Evolutionary conservation across 2,329 filamentous ascomycete genomes (phyloP).

Genomic region (Penicillium verrucosum): DNA sequence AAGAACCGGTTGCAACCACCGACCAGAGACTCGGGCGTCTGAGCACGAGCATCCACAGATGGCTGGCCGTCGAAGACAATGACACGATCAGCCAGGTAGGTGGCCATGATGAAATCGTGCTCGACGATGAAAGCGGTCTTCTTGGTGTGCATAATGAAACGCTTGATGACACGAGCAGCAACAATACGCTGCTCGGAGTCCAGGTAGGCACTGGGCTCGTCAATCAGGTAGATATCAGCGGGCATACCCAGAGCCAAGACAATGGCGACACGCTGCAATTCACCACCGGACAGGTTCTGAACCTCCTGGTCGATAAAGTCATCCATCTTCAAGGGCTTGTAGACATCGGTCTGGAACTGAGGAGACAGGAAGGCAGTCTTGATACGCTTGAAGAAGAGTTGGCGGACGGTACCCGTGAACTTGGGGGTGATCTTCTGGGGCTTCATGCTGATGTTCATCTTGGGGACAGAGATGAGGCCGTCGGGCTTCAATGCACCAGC

Average conservation of each 20-base stretch:
- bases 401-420: conserved; percentile 92
- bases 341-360: conserved; percentile 98
- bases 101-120: conserved; percentile 99
- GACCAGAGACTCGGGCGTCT: conserved; percentile 83
- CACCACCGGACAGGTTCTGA: conserved; percentile 97
- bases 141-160: conserved; percentile 99
- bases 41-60: conserved; percentile 81
- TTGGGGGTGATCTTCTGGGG: conserved; percentile 99
- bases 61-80: conserved; percentile 98
- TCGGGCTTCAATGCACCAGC: conserved; percentile 93
- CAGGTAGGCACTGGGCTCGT: conserved; percentile 95
- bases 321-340: conserved; percentile 98
- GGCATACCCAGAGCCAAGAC: conserved; percentile 93
- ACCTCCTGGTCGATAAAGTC: conserved; percentile 99
- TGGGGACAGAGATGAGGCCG: conserved; percentile 69
- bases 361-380: conserved; percentile 93
- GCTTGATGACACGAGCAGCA: conserved; percentile 95
- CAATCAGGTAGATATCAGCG: conserved; percentile 97
- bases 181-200: conserved; percentile 99
- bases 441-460: conserved; percentile 99
- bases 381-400: conserved; percentile 99
- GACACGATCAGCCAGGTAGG: conserved; percentile 81
- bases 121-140: conserved; percentile 99
- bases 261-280: conserved; percentile 98
- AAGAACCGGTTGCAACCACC: conserved; percentile 96